A percentile compares a stretch with the other conserved stretches of the same genome.
phyloP scores from a whole-genome alignment of 73 alveolate species.

The Tetrahymena malaccensis region DNA sequence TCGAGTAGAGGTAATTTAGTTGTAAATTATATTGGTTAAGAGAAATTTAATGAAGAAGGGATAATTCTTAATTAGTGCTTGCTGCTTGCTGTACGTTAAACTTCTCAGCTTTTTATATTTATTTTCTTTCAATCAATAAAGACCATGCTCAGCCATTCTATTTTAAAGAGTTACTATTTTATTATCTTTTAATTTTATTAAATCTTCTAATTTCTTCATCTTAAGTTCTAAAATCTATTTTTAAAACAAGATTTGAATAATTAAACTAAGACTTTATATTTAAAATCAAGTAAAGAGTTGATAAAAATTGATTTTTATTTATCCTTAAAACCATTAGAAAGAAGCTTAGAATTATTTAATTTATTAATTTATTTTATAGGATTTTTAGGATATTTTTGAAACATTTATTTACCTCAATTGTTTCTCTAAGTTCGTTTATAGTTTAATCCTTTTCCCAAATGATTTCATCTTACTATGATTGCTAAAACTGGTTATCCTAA shows the following conservation, averaged over 20 bases:
- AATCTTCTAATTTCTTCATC: conserved; percentile 28
- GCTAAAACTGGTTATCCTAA: neutral
- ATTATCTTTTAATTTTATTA: conserved; percentile 19
- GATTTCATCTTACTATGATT: conserved; percentile 10
- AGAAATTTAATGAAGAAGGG: neutral
- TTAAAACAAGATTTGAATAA: neutral
- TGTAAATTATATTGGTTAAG: neutral
- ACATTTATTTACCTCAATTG: conserved; percentile 41
- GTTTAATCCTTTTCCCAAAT: conserved; percentile 57
- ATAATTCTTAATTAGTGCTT: neutral
- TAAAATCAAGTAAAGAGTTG: no score
- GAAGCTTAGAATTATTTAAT: no score
- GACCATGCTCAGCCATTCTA: conserved; percentile 28
- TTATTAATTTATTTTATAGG: neutral
- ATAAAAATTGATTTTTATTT: no score
- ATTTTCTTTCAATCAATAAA: neutral
- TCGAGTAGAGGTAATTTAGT: neutral
- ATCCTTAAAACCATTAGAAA: no score
- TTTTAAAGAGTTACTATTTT: conserved; percentile 30
- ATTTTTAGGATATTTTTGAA: neutral
- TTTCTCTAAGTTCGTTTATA: conserved; percentile 55
- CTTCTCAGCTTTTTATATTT: neutral
- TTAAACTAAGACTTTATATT: neutral
- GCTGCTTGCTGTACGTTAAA: neutral
- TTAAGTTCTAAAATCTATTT: conserved; percentile 29